Base-by-base conservation (phyloP, 2,329 filamentous ascomycete species). In the Incumbomyces delicatus region DNA sequence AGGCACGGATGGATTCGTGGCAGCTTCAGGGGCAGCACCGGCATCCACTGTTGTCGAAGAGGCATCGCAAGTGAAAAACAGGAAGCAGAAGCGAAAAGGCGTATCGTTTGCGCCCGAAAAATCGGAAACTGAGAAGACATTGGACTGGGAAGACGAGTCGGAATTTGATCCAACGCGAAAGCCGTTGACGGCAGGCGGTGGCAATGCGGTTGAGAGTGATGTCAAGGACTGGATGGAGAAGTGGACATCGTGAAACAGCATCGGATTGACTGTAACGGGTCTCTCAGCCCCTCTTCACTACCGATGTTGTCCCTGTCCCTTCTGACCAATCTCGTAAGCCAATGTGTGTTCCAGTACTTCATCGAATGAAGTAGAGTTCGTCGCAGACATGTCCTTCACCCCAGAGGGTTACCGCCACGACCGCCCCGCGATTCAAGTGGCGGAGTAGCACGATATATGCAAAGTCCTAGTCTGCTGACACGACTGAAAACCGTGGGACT, bases 81-180 rank as follows among this genome's bases (percentile, higher is more conserved):
- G 54, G 34, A 39, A 44, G 27, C 39, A 31, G 33, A 38, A 37
- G 42, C 37, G 38, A 18, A 45, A 45, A 34, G 42, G 42, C 20
- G 42, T 45, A 8, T 45, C 42, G 18, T 45, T 45, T 16, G 42
- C 42, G 18, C n/a, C 35, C 6, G 53, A 53, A 18, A 57, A 54
- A 44, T 50, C 53, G 13, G 49, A 43, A 30, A 36, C 35, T 39
- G 55, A 57, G 13, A 50, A 54, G 44, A 46, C 55, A n/a, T 31
- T 57, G 16, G 53, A 57, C 36, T 57, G 55, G 55, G 55, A 57
- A n/a, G 55, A 56, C 40, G 53, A 54, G 48, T 52, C 53, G 6
- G 42, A 45, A 30, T 45, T 45, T 38, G 42, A 45, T 20, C 42
- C 42, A 12, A 27, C 10, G 16, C 17, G 33, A 11, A 32, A 31